Conservation (phyloP, 2,329 filamentous ascomycete species). For the Fusarium nurragi region DNA sequence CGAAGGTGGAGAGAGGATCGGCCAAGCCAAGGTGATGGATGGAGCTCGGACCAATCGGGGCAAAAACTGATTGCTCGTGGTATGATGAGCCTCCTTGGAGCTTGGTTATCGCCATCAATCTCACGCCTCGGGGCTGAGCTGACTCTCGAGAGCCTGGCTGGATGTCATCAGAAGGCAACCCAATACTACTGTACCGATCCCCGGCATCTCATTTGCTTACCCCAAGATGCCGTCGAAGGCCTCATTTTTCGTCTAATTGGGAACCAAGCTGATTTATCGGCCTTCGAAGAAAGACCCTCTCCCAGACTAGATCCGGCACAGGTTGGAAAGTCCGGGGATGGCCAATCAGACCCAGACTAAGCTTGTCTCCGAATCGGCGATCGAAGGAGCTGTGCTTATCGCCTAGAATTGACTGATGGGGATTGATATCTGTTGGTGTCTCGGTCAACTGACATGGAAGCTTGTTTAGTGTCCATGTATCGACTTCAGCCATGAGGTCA, state of each 20-base stretch:
- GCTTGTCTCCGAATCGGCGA: slow-evolving; percentile 38
- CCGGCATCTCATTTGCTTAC: slow-evolving; percentile 12
- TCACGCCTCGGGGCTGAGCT: neutral
- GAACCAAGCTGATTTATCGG: neutral
- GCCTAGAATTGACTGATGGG: slow-evolving; percentile 24
- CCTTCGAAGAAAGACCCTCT: slow-evolving; percentile 24
- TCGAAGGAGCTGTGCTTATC: slow-evolving; percentile 38
- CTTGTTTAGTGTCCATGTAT: slow-evolving; percentile 21
- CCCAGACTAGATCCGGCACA: slow-evolving; percentile 10
- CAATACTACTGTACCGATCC: neutral
- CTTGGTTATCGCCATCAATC: slow-evolving; percentile 20
- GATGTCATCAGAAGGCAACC: slow-evolving; percentile 15
- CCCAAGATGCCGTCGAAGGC: slow-evolving; percentile 10
- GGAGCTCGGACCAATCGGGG: slow-evolving; percentile 41
- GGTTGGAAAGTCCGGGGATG: slow-evolving; percentile 44
- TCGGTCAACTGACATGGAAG: slow-evolving; percentile 35
- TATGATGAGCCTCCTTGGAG: slow-evolving; percentile 26
- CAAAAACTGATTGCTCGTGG: slow-evolving; percentile 39
- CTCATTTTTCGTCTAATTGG: slow-evolving; percentile 14
- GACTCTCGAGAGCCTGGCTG: slow-evolving; percentile 5
- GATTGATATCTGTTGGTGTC: slow-evolving; percentile 20
- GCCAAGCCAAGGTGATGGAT: slow-evolving; percentile 4
- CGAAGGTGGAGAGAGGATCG: slow-evolving; percentile 32
- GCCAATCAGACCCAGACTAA: slow-evolving; percentile 41
- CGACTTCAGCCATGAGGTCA: slow-evolving; percentile 26